phyloP scores from a whole-genome alignment of 108 stramenopile genomes.

The Licmophora abbreviata region DNA sequence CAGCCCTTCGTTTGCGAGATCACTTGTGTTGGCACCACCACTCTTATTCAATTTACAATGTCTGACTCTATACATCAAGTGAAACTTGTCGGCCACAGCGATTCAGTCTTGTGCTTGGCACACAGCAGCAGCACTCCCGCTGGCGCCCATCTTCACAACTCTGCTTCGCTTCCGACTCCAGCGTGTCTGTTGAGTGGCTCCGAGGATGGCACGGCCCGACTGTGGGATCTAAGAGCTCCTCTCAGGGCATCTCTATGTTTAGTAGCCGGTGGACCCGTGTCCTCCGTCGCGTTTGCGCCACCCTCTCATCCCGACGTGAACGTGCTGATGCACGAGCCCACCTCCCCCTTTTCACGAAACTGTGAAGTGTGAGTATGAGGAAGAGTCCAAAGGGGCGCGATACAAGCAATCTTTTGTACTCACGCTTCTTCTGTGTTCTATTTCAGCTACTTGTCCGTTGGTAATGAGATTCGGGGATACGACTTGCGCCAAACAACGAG shows the following conservation, averaged over 20 bases:
- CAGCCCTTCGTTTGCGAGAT: no score
- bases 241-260: not conserved
- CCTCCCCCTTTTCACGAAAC: no score
- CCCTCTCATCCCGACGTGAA: no score
- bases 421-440: not conserved
- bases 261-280: not conserved
- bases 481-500: slow-evolving; percentile 26
- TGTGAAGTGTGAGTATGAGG: no score
- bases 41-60: no score
- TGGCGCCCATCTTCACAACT: not conserved
- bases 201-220: slow-evolving; percentile 71
- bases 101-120: not conserved
- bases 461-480: slow-evolving; percentile 25
- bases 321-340: no score
- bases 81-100: not conserved
- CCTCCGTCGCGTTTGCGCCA: not conserved
- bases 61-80: not conserved
- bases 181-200: slow-evolving; percentile 70
- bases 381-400: no score
- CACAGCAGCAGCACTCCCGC: not conserved
- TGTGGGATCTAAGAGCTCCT: slow-evolving; percentile 51
- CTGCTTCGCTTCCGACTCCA: not conserved
- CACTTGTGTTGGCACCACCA: no score
- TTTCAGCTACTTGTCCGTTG: slow-evolving; percentile 21
- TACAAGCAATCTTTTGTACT: not conserved